A percentile compares a stretch with the other conserved stretches of the same genome.
phyloP scores from a whole-genome alignment of 306 rosid genomes.

The Psophocarpus tetragonolobus region DNA sequence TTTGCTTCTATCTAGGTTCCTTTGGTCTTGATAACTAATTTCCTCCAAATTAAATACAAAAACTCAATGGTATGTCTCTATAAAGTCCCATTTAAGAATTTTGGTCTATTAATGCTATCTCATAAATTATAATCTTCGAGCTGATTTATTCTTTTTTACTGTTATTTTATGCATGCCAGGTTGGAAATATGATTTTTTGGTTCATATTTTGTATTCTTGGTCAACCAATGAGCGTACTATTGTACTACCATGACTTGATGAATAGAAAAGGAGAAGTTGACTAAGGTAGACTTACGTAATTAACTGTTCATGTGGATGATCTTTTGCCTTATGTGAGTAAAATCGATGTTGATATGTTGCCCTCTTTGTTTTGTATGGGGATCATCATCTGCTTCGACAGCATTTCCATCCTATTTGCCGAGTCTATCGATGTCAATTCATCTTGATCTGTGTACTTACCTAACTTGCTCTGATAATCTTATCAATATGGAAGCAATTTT shows the following conservation, averaged over 20 bases:
- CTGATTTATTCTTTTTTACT: slow-evolving; percentile 22
- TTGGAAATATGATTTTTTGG: slow-evolving; percentile 96
- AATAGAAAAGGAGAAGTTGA: slow-evolving; percentile 63
- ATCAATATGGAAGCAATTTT: slow-evolving; percentile 34
- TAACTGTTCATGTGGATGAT: slow-evolving; percentile 10
- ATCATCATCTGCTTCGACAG: slow-evolving; percentile 22
- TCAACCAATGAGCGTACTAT: slow-evolving; percentile 87
- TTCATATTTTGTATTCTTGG: slow-evolving; percentile 90
- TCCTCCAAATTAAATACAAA: slow-evolving; percentile 72
- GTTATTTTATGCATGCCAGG: slow-evolving; percentile 48
- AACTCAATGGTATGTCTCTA: slow-evolving; percentile 75
- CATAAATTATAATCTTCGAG: not conserved
- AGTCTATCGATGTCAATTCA: slow-evolving; percentile 16
- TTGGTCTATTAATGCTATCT: not conserved
- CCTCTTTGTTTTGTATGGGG: slow-evolving; percentile 18
- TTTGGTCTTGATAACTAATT: slow-evolving; percentile 76
- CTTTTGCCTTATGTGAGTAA: not conserved
- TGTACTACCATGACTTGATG: slow-evolving; percentile 95
- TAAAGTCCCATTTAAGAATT: not conserved
- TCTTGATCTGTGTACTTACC: slow-evolving; percentile 14
- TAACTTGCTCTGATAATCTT: not conserved
- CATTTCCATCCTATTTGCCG: slow-evolving; percentile 20
- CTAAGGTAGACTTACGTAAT: slow-evolving; percentile 24
- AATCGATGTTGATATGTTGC: slow-evolving; percentile 37
- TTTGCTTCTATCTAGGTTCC: slow-evolving; percentile 59